These are phyloP conservation scores for Trichophyton verrucosum DNA, from an alignment of 2,329 filamentous ascomycete species.

Conservation along the genomic window DNA sequence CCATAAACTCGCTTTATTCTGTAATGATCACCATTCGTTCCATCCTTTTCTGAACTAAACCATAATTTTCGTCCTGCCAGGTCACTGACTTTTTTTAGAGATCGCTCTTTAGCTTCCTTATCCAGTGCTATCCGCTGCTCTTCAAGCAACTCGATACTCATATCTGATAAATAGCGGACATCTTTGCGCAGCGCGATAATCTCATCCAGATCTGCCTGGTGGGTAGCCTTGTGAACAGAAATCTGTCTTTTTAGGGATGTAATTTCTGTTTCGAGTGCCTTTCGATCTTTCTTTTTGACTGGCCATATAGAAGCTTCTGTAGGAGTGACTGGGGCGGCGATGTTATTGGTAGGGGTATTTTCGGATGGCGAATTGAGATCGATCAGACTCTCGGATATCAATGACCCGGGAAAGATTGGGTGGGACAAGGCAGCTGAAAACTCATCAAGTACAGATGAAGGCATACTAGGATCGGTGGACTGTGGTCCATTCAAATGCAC, in stretches of 20 bases:
- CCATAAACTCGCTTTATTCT: slow-evolving; percentile 24
- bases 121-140: slow-evolving; percentile 26
- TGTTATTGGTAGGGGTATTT: slow-evolving; percentile 4
- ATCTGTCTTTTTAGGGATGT: slow-evolving; percentile 25
- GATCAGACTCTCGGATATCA: slow-evolving; percentile 31
- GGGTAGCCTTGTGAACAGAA: slow-evolving; percentile 22
- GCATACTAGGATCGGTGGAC: slow-evolving; percentile 4
- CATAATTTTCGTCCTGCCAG: slow-evolving; percentile 31
- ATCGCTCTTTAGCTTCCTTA: slow-evolving; percentile 24
- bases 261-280: slow-evolving; percentile 30
- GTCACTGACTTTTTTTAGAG: slow-evolving; percentile 30
- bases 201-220: slow-evolving; percentile 25
- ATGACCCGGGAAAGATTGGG: slow-evolving; percentile 26
- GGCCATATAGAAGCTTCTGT: background rate
- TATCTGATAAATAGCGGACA: slow-evolving; percentile 25
- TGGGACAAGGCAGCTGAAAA: slow-evolving; percentile 30
- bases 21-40: slow-evolving; percentile 28
- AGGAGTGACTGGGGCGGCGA: background rate
- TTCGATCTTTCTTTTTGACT: slow-evolving; percentile 18
- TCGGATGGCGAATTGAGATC: slow-evolving; percentile 21
- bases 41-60: slow-evolving; percentile 22
- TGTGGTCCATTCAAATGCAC: slow-evolving; percentile 24
- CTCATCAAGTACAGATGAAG: slow-evolving; percentile 10
- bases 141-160: slow-evolving; percentile 28
- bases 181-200: slow-evolving; percentile 27